phyloP scores from a whole-genome alignment of 768 basidiomycete genomes.

The Russula olivacea region DNA sequence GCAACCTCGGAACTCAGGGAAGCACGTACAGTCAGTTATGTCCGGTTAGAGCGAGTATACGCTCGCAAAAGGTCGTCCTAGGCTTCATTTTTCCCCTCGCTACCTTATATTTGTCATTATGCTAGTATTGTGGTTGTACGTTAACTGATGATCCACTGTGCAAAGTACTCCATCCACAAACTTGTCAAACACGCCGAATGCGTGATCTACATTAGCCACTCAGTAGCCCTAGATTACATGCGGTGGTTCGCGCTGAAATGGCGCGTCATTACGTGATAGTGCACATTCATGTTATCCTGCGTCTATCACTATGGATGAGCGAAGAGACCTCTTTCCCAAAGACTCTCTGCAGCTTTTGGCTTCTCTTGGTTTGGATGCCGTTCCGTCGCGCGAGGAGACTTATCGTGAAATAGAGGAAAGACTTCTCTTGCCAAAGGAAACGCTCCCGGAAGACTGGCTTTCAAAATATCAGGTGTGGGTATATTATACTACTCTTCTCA shows the following conservation, averaged over 20 bases:
- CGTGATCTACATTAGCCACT: background rate
- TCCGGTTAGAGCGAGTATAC: slow-evolving; percentile 55
- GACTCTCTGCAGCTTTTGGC: slow-evolving; percentile 43
- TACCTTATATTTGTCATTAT: slow-evolving; percentile 4
- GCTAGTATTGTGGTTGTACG: slow-evolving; percentile 5
- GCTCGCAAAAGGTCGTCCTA: slow-evolving; percentile 42
- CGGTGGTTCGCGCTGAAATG: no score
- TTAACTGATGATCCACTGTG: slow-evolving; percentile 1
- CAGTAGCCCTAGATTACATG: no score
- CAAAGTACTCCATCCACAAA: background rate
- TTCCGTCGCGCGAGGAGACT: slow-evolving; percentile 56
- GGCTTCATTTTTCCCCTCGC: background rate
- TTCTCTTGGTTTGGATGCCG: slow-evolving; percentile 49
- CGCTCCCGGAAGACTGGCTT: slow-evolving; percentile 66
- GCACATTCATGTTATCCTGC: no score
- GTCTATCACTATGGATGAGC: background rate
- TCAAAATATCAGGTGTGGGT: slow-evolving; percentile 79
- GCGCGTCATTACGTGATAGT: background rate
- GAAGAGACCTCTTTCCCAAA: slow-evolving; percentile 16
- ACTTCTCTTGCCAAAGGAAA: slow-evolving; percentile 62
- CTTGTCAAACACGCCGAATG: background rate
- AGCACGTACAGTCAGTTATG: slow-evolving; percentile 42
- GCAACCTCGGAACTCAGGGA: slow-evolving; percentile 49
- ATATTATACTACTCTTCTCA: slow-evolving; percentile 15
- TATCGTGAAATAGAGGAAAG: slow-evolving; percentile 67